Percentiles rank a stretch among this genome's conserved stretches.
These are phyloP conservation scores for Globisporangium canariense DNA, from an alignment of 352 stramenopile genomes.

Conservation along the genomic window DNA sequence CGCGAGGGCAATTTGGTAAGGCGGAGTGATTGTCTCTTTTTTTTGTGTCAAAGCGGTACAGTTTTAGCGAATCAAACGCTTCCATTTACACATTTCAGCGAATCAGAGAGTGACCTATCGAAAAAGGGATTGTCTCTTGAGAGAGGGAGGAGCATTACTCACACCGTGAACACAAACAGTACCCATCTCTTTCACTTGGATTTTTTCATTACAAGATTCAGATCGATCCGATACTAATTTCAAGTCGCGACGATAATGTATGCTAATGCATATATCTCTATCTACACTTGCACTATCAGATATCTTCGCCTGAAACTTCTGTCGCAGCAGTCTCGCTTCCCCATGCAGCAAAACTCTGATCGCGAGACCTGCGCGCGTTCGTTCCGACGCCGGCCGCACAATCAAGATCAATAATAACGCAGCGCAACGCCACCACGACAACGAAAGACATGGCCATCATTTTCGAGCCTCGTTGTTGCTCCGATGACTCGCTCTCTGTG, in stretches of 20 bases:
- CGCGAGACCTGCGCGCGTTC: slow-evolving; percentile 4
- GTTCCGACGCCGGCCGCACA: not conserved
- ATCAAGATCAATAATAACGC: not conserved
- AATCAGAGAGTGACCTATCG: not conserved
- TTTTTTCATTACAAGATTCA: not conserved
- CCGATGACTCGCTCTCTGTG: not conserved
- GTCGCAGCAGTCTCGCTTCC: not conserved
- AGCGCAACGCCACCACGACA: not conserved
- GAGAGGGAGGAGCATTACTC: slow-evolving; percentile 4
- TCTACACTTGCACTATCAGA: not conserved
- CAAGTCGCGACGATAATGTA: not conserved
- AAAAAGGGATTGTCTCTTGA: slow-evolving; percentile 6
- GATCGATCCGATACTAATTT: too few species aligned
- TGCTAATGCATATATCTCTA: not conserved
- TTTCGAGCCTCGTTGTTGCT: not conserved
- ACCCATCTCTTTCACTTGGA: slow-evolving; percentile 5
- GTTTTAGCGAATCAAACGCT: not conserved
- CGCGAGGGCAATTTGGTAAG: not conserved
- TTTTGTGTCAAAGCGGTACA: not conserved
- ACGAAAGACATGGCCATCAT: not conserved
- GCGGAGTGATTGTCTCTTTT: not conserved
- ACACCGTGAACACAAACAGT: slow-evolving; percentile 7
- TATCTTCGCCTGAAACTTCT: not conserved
- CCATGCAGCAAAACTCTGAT: slow-evolving; percentile 4
- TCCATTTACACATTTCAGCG: not conserved